These are phyloP conservation scores for Anthracocystis panici-leucophaei DNA, from an alignment of 1,284 basidiomycete genomes.

Conservation along the genomic window DNA sequence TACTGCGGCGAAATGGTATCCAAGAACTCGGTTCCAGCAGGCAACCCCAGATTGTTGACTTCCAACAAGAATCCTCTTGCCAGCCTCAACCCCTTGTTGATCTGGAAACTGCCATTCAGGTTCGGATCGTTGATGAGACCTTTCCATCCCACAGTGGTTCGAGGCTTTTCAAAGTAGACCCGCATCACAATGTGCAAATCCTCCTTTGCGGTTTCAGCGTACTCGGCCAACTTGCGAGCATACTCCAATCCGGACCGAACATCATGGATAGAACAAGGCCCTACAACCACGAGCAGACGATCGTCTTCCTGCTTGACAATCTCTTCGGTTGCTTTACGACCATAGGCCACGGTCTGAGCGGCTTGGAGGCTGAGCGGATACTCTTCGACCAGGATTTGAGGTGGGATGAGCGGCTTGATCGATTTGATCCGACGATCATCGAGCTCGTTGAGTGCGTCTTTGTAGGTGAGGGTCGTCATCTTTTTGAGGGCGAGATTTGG, in stretches of 20 bases:
- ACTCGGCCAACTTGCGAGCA: conserved; percentile 76
- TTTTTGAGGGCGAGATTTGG: not conserved
- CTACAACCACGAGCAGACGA: conserved; percentile 66
- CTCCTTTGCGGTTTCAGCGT: conserved; percentile 82
- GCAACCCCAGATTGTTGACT: conserved; percentile 71
- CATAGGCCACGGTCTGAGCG: conserved; percentile 56
- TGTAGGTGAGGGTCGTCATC: conserved; percentile 42
- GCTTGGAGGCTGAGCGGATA: conserved; percentile 62
- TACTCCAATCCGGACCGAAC: conserved; percentile 67
- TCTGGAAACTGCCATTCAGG: conserved; percentile 84
- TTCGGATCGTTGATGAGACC: conserved; percentile 94
- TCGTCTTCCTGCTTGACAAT: conserved; percentile 64
- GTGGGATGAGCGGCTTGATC: conserved; percentile 66
- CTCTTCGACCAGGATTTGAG: conserved; percentile 67
- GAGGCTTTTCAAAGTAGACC: conserved; percentile 69
- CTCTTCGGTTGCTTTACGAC: conserved; percentile 59
- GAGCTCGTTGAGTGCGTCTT: conserved; percentile 64
- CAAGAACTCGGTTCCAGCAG: conserved; percentile 70
- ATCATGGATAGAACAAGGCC: conserved; percentile 69
- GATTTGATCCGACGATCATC: conserved; percentile 66
- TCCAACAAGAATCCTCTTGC: conserved; percentile 85
- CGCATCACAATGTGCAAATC: conserved; percentile 93
- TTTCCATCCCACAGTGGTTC: conserved; percentile 98
- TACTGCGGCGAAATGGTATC: conserved; percentile 92
- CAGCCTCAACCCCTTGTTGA: conserved; percentile 94